Conservation (phyloP, 805 yeast genomes). For the Lipomyces chichibuensis region DNA sequence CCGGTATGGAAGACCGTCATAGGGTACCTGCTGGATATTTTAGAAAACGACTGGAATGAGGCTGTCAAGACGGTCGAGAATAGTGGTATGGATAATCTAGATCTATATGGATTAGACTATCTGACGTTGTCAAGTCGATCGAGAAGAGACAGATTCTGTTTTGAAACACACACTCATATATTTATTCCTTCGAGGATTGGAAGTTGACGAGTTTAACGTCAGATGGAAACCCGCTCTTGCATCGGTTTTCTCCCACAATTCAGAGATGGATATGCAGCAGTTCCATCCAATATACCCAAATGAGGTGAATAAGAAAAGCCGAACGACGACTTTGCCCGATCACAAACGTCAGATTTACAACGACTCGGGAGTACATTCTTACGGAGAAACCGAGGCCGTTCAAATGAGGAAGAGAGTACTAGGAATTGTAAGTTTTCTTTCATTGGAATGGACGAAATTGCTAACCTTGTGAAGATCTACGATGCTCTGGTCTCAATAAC, state of each 20-base stretch:
- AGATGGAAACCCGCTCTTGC: constrained; percentile 28
- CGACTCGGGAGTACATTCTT: not conserved
- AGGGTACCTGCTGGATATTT: constrained; percentile 7
- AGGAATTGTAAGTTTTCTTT: constrained; percentile 5
- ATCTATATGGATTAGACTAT: not conserved
- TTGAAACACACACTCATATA: constrained; percentile 7
- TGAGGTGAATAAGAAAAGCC: constrained; percentile 22
- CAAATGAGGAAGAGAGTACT: constrained; percentile 14
- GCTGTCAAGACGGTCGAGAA: not conserved
- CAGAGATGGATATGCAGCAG: constrained; percentile 6
- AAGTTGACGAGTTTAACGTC: constrained; percentile 1
- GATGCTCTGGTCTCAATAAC: constrained; percentile 14
- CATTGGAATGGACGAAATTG: not conserved
- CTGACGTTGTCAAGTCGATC: not conserved
- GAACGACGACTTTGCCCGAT: not conserved
- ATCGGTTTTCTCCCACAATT: constrained; percentile 21
- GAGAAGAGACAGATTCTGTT: not conserved
- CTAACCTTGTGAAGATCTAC: constrained; percentile 3
- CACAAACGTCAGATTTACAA: not conserved
- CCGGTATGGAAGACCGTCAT: constrained; percentile 13
- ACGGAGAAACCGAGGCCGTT: constrained; percentile 17
- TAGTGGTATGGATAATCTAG: not conserved
- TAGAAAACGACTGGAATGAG: constrained; percentile 26
- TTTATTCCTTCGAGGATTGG: constrained; percentile 11
- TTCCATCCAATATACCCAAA: constrained; percentile 18